Evolutionary conservation across 345 rosid species (phyloP).

Genomic region (Salix suchowensis): DNA sequence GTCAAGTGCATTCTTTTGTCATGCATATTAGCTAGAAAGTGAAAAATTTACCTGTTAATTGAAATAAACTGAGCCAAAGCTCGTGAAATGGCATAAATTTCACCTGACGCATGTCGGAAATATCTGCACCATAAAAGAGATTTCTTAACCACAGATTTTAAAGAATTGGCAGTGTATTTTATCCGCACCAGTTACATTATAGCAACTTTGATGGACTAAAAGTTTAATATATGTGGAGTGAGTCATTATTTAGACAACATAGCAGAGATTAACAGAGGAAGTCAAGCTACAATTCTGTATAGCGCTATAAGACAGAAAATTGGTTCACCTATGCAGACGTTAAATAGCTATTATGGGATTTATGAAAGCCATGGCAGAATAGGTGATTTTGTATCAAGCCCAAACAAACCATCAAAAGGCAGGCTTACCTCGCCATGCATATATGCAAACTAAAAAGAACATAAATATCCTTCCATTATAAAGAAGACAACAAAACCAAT

Average conservation of each 20-base stretch:
- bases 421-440: background rate
- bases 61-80: conserved; percentile 68
- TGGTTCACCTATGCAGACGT: background rate
- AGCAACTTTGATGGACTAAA: background rate
- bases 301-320: background rate
- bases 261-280: background rate
- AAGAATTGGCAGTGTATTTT: background rate
- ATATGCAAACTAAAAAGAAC: background rate
- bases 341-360: background rate
- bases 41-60: conserved; percentile 49
- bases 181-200: background rate
- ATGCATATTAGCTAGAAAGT: background rate
- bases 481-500: background rate
- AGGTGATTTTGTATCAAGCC: background rate
- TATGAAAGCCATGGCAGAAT: background rate
- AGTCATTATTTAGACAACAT: background rate
- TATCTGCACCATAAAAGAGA: conserved; percentile 43
- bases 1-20: background rate
- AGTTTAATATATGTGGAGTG: background rate
- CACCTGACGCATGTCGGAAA: conserved; percentile 74
- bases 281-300: too few relatives aligned
- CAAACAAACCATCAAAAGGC: background rate
- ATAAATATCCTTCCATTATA: background rate
- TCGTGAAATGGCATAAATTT: conserved; percentile 61
- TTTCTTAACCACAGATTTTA: background rate